phyloP scores from a whole-genome alignment of 106 monocot species.

The Dendrobium catenatum region DNA sequence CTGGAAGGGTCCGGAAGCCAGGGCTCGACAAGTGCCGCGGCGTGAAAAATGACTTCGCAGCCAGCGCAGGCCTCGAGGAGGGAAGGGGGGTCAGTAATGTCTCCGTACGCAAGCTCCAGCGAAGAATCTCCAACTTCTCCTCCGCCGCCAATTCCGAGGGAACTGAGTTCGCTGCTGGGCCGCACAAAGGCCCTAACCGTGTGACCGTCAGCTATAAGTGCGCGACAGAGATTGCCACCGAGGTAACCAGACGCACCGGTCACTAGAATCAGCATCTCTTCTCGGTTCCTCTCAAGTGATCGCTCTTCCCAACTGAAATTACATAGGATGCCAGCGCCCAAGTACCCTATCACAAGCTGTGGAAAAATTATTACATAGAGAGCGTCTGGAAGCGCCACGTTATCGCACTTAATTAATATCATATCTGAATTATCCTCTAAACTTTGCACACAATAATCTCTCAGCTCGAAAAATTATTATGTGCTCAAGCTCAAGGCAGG shows the following conservation, averaged over 20 bases:
- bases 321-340: too few species aligned
- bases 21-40: constrained; percentile 74
- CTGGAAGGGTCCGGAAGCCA: constrained; percentile 85
- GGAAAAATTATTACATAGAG: too few species aligned
- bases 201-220: constrained; percentile 46
- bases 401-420: too few species aligned
- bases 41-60: constrained; percentile 73
- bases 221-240: constrained; percentile 62
- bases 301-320: too few species aligned
- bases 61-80: constrained; percentile 49
- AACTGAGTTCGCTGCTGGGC: constrained; percentile 49
- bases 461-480: too few species aligned
- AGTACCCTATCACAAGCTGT: too few species aligned
- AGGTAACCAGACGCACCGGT: constrained; percentile 90
- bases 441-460: too few species aligned
- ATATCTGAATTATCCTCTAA: too few species aligned
- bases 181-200: constrained; percentile 62
- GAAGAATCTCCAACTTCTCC: not conserved
- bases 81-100: constrained; percentile 72
- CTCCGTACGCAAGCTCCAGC: constrained; percentile 71
- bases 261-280: constrained; percentile 48
- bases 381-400: too few species aligned
- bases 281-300: too few species aligned
- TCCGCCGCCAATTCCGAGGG: constrained; percentile 2
- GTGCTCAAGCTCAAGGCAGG: too few species aligned